Evolutionary conservation across 2,329 filamentous ascomycete genomes (phyloP).

Genomic region (Neopestalotiopsis sp.): DNA sequence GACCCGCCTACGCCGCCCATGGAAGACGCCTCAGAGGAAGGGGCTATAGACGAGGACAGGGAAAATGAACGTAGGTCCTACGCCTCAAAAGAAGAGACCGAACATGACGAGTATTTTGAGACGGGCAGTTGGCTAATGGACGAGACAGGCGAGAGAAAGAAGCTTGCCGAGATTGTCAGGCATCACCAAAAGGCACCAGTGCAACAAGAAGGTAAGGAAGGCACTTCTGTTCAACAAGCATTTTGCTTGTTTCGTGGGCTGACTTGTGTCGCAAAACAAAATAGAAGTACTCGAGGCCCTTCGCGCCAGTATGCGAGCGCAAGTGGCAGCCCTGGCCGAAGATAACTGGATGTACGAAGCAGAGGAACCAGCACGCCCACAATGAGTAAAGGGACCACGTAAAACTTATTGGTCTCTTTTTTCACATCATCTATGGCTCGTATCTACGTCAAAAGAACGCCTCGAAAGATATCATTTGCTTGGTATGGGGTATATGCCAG

Average conservation of each 20-base stretch:
- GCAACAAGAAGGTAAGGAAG: slow-evolving; percentile 66
- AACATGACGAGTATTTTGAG: neutral
- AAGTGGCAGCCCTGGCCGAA: slow-evolving; percentile 75
- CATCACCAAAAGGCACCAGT: slow-evolving; percentile 63
- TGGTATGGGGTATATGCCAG: neutral
- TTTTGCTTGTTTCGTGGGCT: neutral
- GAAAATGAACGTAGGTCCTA: slow-evolving; percentile 57
- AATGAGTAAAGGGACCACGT: slow-evolving; percentile 30
- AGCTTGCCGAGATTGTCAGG: slow-evolving; percentile 64
- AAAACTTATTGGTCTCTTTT: neutral
- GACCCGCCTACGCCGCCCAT: slow-evolving; percentile 58
- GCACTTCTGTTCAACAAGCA: neutral
- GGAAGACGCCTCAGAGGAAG: slow-evolving; percentile 58
- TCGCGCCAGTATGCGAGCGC: slow-evolving; percentile 71
- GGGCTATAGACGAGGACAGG: slow-evolving; percentile 60
- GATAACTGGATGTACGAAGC: slow-evolving; percentile 93
- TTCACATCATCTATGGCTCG: neutral
- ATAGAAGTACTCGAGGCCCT: slow-evolving; percentile 71
- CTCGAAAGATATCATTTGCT: slow-evolving; percentile 10
- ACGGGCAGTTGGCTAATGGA: slow-evolving; percentile 11
- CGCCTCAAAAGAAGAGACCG: neutral
- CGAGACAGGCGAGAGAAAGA: slow-evolving; percentile 60
- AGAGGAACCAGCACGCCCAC: slow-evolving; percentile 56
- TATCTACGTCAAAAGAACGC: slow-evolving; percentile 8
- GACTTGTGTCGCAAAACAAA: slow-evolving; percentile 11